Base-by-base conservation (phyloP, 805 yeast species). In the Kodamaea sagamina region DNA sequence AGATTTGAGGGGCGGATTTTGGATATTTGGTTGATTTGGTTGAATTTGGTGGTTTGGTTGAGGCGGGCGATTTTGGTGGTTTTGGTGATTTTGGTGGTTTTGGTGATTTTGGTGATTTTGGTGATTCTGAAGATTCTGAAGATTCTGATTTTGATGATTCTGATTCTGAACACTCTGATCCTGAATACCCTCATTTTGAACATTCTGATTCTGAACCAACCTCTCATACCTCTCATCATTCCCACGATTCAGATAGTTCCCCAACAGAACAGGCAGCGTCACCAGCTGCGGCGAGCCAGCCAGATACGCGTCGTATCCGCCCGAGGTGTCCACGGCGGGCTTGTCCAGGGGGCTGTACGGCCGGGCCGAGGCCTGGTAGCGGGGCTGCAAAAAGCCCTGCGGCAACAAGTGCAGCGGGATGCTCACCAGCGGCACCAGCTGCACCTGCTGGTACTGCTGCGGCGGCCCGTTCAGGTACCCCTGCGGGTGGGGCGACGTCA, bases 361-460 rank as follows among this genome's bases (percentile, higher is more conserved):
- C n/a, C n/a, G 6, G 25, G 25, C 25, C 25, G 25, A 6, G 31
- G 8, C 37, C 21, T 42, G 36, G 24, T 36, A 42, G n/a, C 35
- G 19, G 6, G 24, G n/a, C 12, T 22, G 44, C 10, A 44, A 35
- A 21, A 42, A 49, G 6, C 47, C 48, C 41, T 27, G 54, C 6
- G 55, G 55, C 19, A 51, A 36, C 36, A 51, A 47, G 36, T 51
- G 55, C 13, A 49, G 51, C 11, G 55, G 55, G 28, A 51, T 47
- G 36, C 41, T 48, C 16, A 51, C 47, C 21, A 44, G 37, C 24
- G 7, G 44, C 12, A 44, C 38, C 31, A 10, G 44, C 5, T 32
- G 19, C 10, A 29, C 34, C 10, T 17, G 18, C 34, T 34, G 16
- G 26, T n/a, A 24, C 11, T 11, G 37, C 17, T 8, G 22, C 7